Evolutionary conservation across 2,329 filamentous ascomycete species (phyloP).

Genomic region (Trichoderma endophyticum): DNA sequence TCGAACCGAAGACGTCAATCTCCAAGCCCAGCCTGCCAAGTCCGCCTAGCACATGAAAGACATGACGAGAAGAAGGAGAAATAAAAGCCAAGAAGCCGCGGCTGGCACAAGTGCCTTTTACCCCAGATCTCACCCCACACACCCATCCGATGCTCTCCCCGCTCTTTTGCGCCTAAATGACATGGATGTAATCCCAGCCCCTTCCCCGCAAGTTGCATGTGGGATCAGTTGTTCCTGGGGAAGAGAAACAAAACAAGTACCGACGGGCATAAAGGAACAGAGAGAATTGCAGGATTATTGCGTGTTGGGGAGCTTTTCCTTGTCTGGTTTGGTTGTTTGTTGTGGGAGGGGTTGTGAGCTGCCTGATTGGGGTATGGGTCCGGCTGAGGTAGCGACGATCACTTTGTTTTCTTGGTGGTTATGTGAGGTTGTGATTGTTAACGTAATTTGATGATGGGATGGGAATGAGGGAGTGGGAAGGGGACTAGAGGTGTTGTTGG

Average conservation of each 20-base stretch:
- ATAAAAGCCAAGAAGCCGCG: background rate
- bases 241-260: background rate
- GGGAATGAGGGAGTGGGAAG: background rate
- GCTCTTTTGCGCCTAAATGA: background rate
- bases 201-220: slow-evolving; percentile 3
- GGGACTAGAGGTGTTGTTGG: background rate
- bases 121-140: slow-evolving; percentile 7
- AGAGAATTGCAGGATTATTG: background rate
- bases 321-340: background rate
- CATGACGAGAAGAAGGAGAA: background rate
- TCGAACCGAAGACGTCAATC: background rate
- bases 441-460: background rate
- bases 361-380: slow-evolving; percentile 6
- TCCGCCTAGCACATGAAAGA: background rate
- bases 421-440: background rate
- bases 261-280: background rate
- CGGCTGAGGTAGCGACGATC: background rate
- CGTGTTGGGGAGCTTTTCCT: background rate
- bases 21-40: background rate
- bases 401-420: background rate
- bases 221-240: background rate
- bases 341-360: background rate
- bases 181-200: background rate
- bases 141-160: background rate
- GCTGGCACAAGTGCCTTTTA: background rate